Base-by-base conservation (phyloP, 805 yeast genomes). In the Limtongia smithiae region DNA sequence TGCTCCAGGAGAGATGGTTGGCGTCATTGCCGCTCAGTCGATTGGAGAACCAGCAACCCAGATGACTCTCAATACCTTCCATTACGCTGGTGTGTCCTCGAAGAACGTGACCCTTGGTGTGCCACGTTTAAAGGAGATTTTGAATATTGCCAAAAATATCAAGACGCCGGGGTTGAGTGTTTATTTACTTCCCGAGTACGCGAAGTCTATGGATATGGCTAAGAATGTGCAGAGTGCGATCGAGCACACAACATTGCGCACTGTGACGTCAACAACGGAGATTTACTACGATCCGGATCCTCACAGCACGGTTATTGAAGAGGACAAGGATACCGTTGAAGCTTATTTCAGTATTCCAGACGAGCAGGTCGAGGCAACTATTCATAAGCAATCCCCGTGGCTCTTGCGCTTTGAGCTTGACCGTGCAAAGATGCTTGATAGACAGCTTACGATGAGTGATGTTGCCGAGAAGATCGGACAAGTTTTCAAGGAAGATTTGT, bases 81-180 rank as follows among this genome's bases (percentile, higher is more conserved):
- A 89, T 75, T 89, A 87, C 75, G 96, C 96, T 15, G 96, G 96
- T 83, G 96, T 89, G 52, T 89, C 95, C 30, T 86, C 96, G 2
- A 89, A 88, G 82, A 89, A 89, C 68, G 96, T 89, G 56, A 89
- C 96, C 2, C 79, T 91, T 58, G 96, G 96, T 80, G 96, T 89
- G 65, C 97, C 97, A 53, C 94, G 97, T 78, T 78, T 90, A 69
- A 90, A 90, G 79, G 97, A 90, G 74, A 93, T 93, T 80, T 79
- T 93, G 70, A 91, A 91, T 68, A 98, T 93, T 58, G 99, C 99
- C 9, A 93, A 93, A 74, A 91, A 87, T 63, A 90, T 93, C 77
- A 93, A 91, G 72, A 93, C 99, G n/a, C 99, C 99, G n/a, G 94
- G 96, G 12, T 75, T 91, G 66, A 89, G 96, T 8, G 96, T 91